phyloP scores from a whole-genome alignment of 805 yeast species.

The Zygoascus bituminiphila region DNA sequence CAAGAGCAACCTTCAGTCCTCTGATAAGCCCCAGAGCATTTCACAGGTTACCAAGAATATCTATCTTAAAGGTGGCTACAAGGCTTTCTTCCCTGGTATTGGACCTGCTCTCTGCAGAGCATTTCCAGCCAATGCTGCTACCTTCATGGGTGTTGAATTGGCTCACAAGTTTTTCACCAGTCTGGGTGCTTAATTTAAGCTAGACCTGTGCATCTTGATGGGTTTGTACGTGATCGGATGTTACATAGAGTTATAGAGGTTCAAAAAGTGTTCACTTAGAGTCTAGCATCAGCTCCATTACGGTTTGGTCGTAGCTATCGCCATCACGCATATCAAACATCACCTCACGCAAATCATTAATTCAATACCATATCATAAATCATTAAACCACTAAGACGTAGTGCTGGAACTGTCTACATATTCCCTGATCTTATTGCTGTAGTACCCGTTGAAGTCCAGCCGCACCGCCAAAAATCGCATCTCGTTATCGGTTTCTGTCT shows the following conservation, averaged over 20 bases:
- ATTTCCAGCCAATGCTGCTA: slow-evolving; percentile 99
- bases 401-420: not conserved
- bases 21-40: slow-evolving; percentile 45
- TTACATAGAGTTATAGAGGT: too few species aligned
- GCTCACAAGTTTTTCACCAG: slow-evolving; percentile 37
- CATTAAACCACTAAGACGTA: too few species aligned
- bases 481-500: slow-evolving; percentile 25
- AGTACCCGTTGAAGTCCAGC: slow-evolving; percentile 30
- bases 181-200: not conserved
- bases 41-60: slow-evolving; percentile 58
- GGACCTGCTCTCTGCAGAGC: slow-evolving; percentile 93
- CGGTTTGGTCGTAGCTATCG: too few species aligned
- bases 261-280: too few species aligned
- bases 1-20: slow-evolving; percentile 72
- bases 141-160: slow-evolving; percentile 89
- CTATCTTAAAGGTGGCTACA: slow-evolving; percentile 69
- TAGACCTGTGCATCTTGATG: too few species aligned
- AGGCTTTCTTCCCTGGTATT: slow-evolving; percentile 94
- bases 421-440: slow-evolving; percentile 8
- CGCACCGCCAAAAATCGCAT: slow-evolving; percentile 29
- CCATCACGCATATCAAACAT: too few species aligned
- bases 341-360: too few species aligned
- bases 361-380: too few species aligned
- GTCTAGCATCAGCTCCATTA: too few species aligned
- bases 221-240: too few species aligned